phyloP scores from a whole-genome alignment of 306 rosid genomes.

The Fragaria vesca region DNA sequence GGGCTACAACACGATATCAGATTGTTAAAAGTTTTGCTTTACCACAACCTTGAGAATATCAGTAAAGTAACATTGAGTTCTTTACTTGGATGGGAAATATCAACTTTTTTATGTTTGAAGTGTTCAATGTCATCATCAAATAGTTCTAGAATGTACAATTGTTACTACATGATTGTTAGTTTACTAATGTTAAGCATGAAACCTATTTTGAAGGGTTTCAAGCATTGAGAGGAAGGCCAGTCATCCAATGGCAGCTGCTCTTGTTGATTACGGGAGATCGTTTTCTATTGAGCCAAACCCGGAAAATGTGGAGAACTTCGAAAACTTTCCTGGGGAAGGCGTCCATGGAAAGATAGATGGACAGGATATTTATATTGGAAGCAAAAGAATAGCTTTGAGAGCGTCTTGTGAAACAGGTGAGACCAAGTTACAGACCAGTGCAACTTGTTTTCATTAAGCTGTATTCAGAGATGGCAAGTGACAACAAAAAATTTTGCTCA shows the following conservation, averaged over 20 bases:
- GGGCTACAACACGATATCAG: conserved; percentile 12
- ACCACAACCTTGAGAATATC: background rate
- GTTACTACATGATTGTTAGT: background rate
- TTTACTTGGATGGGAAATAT: background rate
- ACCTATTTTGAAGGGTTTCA: conserved; percentile 64
- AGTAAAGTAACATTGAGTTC: background rate
- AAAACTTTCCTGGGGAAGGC: conserved; percentile 92
- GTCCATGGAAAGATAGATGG: conserved; percentile 69
- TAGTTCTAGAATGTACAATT: background rate
- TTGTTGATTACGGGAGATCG: conserved; percentile 79
- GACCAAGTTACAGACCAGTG: background rate
- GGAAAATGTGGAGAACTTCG: conserved; percentile 66
- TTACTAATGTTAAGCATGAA: conserved; percentile 4
- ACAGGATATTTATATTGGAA: conserved; percentile 70
- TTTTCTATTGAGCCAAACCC: conserved; percentile 66
- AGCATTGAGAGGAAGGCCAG: conserved; percentile 96
- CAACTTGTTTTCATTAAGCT: background rate
- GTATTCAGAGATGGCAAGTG: background rate
- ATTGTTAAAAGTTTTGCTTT: background rate
- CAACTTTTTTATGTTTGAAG: background rate
- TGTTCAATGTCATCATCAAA: background rate
- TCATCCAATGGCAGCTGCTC: conserved; percentile 90
- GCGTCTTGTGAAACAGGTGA: conserved; percentile 67
- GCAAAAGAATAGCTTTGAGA: conserved; percentile 57
- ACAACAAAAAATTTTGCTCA: background rate